A percentile compares a stretch with the other conserved stretches of the same genome.
Conservation (phyloP, 495 filamentous ascomycete genomes). For the Xylaria bambusicola region DNA sequence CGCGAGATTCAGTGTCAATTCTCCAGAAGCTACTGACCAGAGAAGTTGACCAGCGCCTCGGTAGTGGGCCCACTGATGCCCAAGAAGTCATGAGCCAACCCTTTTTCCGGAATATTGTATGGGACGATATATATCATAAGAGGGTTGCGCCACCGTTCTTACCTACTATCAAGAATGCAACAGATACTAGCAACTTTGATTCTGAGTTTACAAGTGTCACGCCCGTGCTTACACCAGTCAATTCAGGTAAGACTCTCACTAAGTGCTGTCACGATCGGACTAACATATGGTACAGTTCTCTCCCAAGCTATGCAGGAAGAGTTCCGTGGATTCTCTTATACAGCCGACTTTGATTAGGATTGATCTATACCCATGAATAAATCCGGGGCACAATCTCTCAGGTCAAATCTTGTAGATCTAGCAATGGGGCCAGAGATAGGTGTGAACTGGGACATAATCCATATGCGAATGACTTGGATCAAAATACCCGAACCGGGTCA, state of each 20-base stretch:
- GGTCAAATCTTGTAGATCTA: not conserved
- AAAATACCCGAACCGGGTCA: constrained; percentile 4
- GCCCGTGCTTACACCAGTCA: constrained; percentile 93
- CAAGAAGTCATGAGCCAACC: constrained; percentile 99
- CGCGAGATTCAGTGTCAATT: constrained; percentile 94
- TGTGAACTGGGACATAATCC: not conserved
- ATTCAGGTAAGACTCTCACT: constrained; percentile 68
- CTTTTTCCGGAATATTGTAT: constrained; percentile 97
- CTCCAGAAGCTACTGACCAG: constrained; percentile 96
- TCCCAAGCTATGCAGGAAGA: constrained; percentile 99
- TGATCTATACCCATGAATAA: not conserved
- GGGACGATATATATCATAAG: constrained; percentile 98
- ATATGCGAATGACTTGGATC: not conserved
- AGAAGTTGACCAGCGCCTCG: constrained; percentile 89
- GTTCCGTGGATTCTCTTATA: constrained; percentile 98
- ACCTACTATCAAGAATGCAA: constrained; percentile 83
- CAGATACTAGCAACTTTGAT: constrained; percentile 99
- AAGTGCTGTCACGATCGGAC: constrained; percentile 19
- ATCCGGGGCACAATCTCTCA: not conserved
- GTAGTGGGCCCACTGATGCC: constrained; percentile 93
- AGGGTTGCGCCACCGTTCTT: constrained; percentile 83
- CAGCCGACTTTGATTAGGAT: constrained; percentile 51
- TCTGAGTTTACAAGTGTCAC: constrained; percentile 98
- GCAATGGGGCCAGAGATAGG: constrained; percentile 4
- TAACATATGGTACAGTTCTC: constrained; percentile 63